phyloP scores from a whole-genome alignment of 495 filamentous ascomycete species.

The Apiosordaria backusii region DNA sequence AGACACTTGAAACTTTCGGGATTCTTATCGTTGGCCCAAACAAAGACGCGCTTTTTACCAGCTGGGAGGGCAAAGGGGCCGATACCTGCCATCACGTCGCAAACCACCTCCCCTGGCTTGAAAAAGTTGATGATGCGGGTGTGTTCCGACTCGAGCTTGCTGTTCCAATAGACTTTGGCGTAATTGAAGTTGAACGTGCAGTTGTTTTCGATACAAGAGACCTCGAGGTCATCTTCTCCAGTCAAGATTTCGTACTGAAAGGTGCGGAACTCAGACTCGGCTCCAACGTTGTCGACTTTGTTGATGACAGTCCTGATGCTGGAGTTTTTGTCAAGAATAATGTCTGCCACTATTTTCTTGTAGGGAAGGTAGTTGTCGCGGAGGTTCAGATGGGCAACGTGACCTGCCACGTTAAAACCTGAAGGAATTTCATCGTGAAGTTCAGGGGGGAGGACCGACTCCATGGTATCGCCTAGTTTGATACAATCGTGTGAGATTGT shows the following conservation, averaged over 20 bases:
- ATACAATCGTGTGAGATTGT: constrained; percentile 9
- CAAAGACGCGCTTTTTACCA: constrained; percentile 83
- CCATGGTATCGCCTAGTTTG: constrained; percentile 71
- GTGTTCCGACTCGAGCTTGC: constrained; percentile 83
- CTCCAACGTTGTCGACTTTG: constrained; percentile 84
- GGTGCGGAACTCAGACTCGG: constrained; percentile 80
- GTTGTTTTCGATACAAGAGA: constrained; percentile 62
- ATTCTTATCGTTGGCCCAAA: constrained; percentile 97
- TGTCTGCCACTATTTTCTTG: constrained; percentile 75
- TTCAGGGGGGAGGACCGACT: constrained; percentile 64
- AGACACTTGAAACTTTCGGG: constrained; percentile 77
- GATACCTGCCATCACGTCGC: constrained; percentile 97
- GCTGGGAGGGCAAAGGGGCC: constrained; percentile 94
- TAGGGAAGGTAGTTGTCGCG: constrained; percentile 74
- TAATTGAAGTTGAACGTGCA: constrained; percentile 71
- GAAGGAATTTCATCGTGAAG: constrained; percentile 70
- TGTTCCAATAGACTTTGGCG: constrained; percentile 96
- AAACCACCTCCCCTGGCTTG: constrained; percentile 78
- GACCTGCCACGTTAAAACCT: constrained; percentile 82
- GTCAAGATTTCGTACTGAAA: constrained; percentile 91
- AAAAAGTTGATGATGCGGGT: constrained; percentile 74
- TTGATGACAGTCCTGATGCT: constrained; percentile 85
- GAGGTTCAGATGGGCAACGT: constrained; percentile 88
- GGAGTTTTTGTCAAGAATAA: constrained; percentile 83
- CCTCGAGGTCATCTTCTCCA: constrained; percentile 73